phyloP scores from a whole-genome alignment of 306 rosid species.

The Corylus americana region DNA sequence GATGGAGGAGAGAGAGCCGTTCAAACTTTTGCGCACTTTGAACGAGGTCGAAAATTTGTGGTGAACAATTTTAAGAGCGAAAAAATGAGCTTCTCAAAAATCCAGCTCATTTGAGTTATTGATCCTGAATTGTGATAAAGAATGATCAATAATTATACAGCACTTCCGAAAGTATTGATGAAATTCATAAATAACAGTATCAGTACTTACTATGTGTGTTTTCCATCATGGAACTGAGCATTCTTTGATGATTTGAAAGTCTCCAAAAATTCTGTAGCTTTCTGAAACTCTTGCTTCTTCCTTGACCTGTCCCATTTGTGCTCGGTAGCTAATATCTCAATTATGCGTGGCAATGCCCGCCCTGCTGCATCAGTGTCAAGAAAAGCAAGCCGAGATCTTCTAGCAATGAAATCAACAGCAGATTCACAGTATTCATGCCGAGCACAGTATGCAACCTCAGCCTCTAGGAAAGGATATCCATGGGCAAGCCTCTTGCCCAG shows the following conservation, averaged over 20 bases:
- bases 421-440: conserved; percentile 95
- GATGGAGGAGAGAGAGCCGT: not conserved
- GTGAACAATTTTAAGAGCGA: not conserved
- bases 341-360: conserved; percentile 79
- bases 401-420: conserved; percentile 91
- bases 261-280: conserved; percentile 62
- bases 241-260: conserved; percentile 89
- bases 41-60: not conserved
- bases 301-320: conserved; percentile 85
- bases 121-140: conserved; percentile 29
- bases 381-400: conserved; percentile 94
- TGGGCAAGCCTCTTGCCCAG: conserved; percentile 97
- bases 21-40: not conserved
- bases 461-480: conserved; percentile 93
- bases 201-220: conserved; percentile 57
- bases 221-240: conserved; percentile 90
- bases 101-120: conserved; percentile 17
- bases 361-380: conserved; percentile 95
- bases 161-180: not conserved
- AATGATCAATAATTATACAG: not conserved
- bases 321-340: conserved; percentile 78
- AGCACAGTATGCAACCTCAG: conserved; percentile 99
- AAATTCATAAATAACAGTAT: not conserved
- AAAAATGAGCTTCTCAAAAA: conserved; percentile 10
- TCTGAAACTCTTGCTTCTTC: conserved; percentile 69